Evolutionary conservation across 352 stramenopile genomes (phyloP).

Genomic region (Phytophthora multivora): DNA sequence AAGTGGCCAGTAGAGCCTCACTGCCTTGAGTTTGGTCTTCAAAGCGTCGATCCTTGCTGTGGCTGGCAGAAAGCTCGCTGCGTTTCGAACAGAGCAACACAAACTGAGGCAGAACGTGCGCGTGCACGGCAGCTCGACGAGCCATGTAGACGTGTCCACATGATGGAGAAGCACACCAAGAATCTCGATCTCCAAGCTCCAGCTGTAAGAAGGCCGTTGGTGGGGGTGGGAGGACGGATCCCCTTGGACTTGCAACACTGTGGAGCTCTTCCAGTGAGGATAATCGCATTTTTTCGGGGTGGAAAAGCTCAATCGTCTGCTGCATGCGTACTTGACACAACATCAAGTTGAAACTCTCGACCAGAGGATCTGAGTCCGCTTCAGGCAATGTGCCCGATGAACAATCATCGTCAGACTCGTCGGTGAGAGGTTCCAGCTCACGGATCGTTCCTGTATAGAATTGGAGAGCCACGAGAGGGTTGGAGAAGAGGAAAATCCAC

Average conservation of each 20-base stretch:
- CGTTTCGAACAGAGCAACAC: constrained; percentile 41
- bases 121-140: constrained; percentile 18
- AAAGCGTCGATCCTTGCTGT: neutral
- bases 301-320: constrained; percentile 43
- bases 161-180: constrained; percentile 11
- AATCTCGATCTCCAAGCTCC: constrained; percentile 21
- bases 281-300: constrained; percentile 19
- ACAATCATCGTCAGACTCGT: constrained; percentile 17
- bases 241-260: constrained; percentile 26
- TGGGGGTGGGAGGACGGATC: constrained; percentile 29
- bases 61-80: neutral
- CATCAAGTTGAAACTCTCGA: constrained; percentile 44
- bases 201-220: constrained; percentile 44
- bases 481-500: constrained; percentile 53
- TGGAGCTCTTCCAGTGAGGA: constrained; percentile 30
- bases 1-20: constrained; percentile 21
- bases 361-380: neutral
- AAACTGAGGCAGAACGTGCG: constrained; percentile 42
- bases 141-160: constrained; percentile 43
- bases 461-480: constrained; percentile 31
- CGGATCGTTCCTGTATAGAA: constrained; percentile 39
- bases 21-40: constrained; percentile 7
- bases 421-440: constrained; percentile 30
- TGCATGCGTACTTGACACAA: constrained; percentile 49
- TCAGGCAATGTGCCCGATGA: neutral